These are phyloP conservation scores for Stemphylium beticola DNA, from an alignment of 2,329 filamentous ascomycete genomes.

Conservation along the genomic window DNA sequence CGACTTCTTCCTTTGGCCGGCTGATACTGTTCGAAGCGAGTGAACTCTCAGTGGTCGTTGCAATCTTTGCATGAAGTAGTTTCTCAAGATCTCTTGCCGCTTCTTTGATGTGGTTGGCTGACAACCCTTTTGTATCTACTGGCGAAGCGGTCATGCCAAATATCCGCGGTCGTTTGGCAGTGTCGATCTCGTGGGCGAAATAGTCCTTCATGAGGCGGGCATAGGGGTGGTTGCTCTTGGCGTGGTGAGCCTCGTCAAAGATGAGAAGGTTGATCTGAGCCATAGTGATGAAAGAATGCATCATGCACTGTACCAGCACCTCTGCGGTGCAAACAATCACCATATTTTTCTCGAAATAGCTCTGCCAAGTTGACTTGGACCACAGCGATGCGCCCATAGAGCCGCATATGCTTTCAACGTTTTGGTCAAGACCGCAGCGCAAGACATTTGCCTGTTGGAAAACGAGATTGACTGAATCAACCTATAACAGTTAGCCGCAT, in stretches of 20 bases:
- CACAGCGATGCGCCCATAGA: slow-evolving; percentile 67
- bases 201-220: slow-evolving; percentile 88
- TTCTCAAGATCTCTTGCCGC: slow-evolving; percentile 76
- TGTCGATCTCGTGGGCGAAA: slow-evolving; percentile 63
- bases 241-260: slow-evolving; percentile 95
- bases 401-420: slow-evolving; percentile 77
- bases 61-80: slow-evolving; percentile 81
- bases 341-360: slow-evolving; percentile 69
- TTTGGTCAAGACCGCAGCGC: slow-evolving; percentile 77
- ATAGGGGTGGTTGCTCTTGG: slow-evolving; percentile 92
- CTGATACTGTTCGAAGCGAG: slow-evolving; percentile 65
- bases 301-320: slow-evolving; percentile 78
- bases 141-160: slow-evolving; percentile 98
- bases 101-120: slow-evolving; percentile 66
- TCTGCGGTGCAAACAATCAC: slow-evolving; percentile 93
- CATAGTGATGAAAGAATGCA: slow-evolving; percentile 80
- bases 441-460: slow-evolving; percentile 89
- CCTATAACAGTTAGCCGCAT: slow-evolving; percentile 50
- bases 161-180: slow-evolving; percentile 69
- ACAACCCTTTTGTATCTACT: slow-evolving; percentile 71
- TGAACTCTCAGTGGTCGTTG: slow-evolving; percentile 70
- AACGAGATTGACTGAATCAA: slow-evolving; percentile 87
- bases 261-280: slow-evolving; percentile 85
- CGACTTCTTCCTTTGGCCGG: slow-evolving; percentile 64
- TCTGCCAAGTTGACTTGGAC: slow-evolving; percentile 65